Percentiles rank a stretch among this genome's conserved stretches.
Evolutionary conservation across 495 filamentous ascomycete species (phyloP).

Genomic region (Neurospora sp.): DNA sequence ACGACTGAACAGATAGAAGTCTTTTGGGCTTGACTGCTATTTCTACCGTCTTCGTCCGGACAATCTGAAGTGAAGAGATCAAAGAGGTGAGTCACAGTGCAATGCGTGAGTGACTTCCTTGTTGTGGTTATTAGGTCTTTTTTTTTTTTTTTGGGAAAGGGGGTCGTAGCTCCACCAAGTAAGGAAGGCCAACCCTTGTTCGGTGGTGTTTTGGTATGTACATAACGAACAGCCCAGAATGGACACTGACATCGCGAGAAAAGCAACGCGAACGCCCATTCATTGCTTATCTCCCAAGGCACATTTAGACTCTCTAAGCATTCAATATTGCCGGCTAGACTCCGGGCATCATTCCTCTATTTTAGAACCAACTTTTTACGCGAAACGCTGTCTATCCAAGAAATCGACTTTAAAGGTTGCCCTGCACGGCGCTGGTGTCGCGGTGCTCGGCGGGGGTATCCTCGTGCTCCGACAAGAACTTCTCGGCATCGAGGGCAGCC

Average conservation of each 20-base stretch:
- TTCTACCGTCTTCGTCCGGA: neutral
- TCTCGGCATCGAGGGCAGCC: slow-evolving; percentile 90
- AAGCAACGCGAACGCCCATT: neutral
- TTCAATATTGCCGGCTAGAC: neutral
- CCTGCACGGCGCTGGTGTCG: slow-evolving; percentile 10
- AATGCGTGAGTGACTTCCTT: neutral
- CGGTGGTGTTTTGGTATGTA: neutral
- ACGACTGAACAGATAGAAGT: neutral
- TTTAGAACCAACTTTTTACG: neutral
- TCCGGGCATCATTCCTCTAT: neutral
- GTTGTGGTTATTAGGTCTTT: neutral
- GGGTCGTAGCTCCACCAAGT: neutral
- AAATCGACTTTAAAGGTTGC: slow-evolving; percentile 18
- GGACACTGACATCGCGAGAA: neutral
- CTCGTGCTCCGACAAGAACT: slow-evolving; percentile 72
- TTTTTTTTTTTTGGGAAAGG: neutral
- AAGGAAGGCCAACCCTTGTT: neutral
- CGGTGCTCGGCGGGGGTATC: slow-evolving; percentile 29
- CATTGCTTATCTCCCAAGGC: neutral
- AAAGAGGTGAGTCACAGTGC: neutral
- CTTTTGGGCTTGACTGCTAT: neutral
- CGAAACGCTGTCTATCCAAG: slow-evolving; percentile 2
- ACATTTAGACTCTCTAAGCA: slow-evolving; percentile 1
- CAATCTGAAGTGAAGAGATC: neutral
- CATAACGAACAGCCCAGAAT: neutral